Base-by-base conservation (phyloP, 768 basidiomycete genomes). In the Zangia roseola region DNA sequence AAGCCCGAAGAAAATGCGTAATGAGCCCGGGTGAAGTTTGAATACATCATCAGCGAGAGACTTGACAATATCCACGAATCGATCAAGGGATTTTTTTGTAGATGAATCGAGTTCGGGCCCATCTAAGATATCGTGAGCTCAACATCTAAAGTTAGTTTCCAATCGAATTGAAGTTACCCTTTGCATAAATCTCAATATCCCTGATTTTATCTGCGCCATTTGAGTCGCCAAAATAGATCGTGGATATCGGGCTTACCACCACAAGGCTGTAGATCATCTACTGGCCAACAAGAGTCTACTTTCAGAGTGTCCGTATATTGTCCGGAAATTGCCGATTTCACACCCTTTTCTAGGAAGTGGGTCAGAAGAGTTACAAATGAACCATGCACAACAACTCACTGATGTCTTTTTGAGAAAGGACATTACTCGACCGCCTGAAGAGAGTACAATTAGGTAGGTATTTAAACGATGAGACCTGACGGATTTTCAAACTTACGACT, bases 1-100 rank as follows among this genome's bases (percentile, higher is more conserved):
- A 5, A 74, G 60, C 58, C 97, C 93, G 67, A 84, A 85, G 65
- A 97, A 97, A 10, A 97, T 78, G 59, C 93, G 89, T 44, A 94
- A 59, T 33, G 84, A 84, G 0, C 76, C 67, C n/a, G 81, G 65
- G 1, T 88, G 83, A 34, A 95, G 77, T 53, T 78, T 74, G 65
- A 89, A 95, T 6, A 92, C n/a, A n/a, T n/a, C 71, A 20, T 73
- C 61, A 3, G 80, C 75, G 17, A 95, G 72, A 0, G 82, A 80
- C 2, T 69, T 67, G 45, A 92, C 73, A 25, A 93, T 71, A 41
- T 79, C 72, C 14, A 88, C 77, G 62, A 94, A 92, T 25, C 89
- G 79, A 23, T 77, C 77, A 17, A 88, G 68, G 0, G 74, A 62
- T 17, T 80, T 77, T 24, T 67, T 68, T 58, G 85, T 82, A 19